Percentiles rank a stretch among this genome's conserved stretches.
phyloP scores from a whole-genome alignment of 495 filamentous ascomycete species.

The Annulohypoxylon bovei region DNA sequence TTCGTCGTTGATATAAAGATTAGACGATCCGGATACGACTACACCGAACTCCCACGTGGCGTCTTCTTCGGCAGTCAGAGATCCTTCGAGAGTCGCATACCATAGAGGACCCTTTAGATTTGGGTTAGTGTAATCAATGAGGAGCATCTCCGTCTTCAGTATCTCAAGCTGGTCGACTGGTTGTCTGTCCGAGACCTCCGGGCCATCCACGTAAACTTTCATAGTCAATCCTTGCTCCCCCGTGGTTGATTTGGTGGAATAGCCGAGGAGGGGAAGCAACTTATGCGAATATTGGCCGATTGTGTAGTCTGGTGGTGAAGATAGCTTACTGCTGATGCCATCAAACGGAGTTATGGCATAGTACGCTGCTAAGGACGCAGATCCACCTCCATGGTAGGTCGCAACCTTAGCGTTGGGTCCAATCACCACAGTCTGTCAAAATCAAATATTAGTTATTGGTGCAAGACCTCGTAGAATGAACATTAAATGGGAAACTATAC shows the following conservation, averaged over 20 bases:
- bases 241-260: slow-evolving; percentile 58
- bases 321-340: slow-evolving; percentile 65
- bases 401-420: slow-evolving; percentile 80
- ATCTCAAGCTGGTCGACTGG: slow-evolving; percentile 65
- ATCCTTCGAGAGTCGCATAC: slow-evolving; percentile 71
- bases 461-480: not conserved
- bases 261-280: slow-evolving; percentile 66
- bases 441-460: slow-evolving; percentile 35
- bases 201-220: slow-evolving; percentile 67
- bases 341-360: slow-evolving; percentile 75
- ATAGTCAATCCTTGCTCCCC: slow-evolving; percentile 66
- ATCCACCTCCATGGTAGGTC: slow-evolving; percentile 75
- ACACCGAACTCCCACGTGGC: slow-evolving; percentile 66
- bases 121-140: slow-evolving; percentile 72
- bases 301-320: slow-evolving; percentile 56
- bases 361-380: slow-evolving; percentile 72
- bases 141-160: slow-evolving; percentile 62
- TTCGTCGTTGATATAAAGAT: slow-evolving; percentile 70
- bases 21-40: slow-evolving; percentile 73
- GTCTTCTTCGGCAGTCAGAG: slow-evolving; percentile 65
- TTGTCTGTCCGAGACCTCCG: slow-evolving; percentile 54
- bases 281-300: slow-evolving; percentile 70
- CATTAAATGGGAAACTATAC: slow-evolving; percentile 34
- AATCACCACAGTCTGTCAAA: slow-evolving; percentile 55
- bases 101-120: slow-evolving; percentile 64